Conservation (phyloP, 805 yeast species). For the Henningerozyma blattae region DNA sequence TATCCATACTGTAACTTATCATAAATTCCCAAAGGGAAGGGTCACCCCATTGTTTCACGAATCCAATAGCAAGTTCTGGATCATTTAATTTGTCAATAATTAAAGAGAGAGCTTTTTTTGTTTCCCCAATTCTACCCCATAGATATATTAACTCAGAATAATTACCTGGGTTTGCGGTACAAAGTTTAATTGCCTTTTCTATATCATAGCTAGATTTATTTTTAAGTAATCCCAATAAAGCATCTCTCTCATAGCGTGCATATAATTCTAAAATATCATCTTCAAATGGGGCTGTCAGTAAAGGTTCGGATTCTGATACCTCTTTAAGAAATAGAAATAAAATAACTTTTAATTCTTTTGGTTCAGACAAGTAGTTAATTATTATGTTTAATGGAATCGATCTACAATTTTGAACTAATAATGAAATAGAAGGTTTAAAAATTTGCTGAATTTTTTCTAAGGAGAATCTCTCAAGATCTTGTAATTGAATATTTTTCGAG, state of each 20-base stretch:
- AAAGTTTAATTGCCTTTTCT: constrained; percentile 54
- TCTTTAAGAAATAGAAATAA: constrained; percentile 55
- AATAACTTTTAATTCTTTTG: constrained; percentile 33
- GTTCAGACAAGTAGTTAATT: constrained; percentile 32
- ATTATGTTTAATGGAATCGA: constrained; percentile 48
- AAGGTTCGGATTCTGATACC: constrained; percentile 44
- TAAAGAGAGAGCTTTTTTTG: constrained; percentile 58
- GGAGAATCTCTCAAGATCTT: constrained; percentile 30
- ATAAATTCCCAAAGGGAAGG: constrained; percentile 72
- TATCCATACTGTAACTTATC: constrained; percentile 54
- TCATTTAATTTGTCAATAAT: constrained; percentile 70
- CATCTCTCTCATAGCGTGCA: constrained; percentile 43
- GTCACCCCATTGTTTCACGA: constrained; percentile 60
- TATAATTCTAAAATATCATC: constrained; percentile 55
- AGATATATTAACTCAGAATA: constrained; percentile 70
- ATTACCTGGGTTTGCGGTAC: constrained; percentile 32
- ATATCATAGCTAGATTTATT: constrained; percentile 52
- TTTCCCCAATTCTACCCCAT: constrained; percentile 73
- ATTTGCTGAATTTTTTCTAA: constrained; percentile 29
- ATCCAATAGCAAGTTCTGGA: constrained; percentile 69
- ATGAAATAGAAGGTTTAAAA: constrained; percentile 34
- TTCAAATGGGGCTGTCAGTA: constrained; percentile 44
- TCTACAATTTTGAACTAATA: constrained; percentile 53
- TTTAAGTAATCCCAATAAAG: constrained; percentile 50
- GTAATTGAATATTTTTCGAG: constrained; percentile 8